Percentiles rank a stretch among this genome's conserved stretches.
Conservation (phyloP, 768 basidiomycete species). For the Leccinum incarnatum region DNA sequence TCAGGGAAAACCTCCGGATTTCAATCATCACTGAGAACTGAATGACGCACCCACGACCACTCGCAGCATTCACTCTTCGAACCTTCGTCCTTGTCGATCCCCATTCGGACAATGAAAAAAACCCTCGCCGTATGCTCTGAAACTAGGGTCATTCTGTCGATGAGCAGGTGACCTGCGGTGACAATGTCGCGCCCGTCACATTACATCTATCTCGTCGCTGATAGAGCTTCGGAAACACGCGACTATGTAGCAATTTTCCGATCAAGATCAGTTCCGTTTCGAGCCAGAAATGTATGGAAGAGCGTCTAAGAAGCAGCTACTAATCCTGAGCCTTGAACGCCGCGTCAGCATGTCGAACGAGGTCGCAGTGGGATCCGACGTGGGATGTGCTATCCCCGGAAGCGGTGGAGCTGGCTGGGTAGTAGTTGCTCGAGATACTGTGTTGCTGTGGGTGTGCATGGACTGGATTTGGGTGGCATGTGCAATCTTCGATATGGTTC, state of each 20-base stretch:
- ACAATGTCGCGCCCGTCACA: neutral
- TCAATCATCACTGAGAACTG: neutral
- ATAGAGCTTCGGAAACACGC: neutral
- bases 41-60: neutral
- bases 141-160: slow-evolving; percentile 5
- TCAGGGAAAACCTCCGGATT: neutral
- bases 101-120: slow-evolving; percentile 8
- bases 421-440: neutral
- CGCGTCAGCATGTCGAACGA: neutral
- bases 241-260: slow-evolving; percentile 3
- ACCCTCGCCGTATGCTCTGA: neutral
- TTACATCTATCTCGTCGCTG: slow-evolving; percentile 5
- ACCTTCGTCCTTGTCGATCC: slow-evolving; percentile 2
- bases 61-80: neutral
- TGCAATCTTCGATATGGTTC: neutral
- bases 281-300: slow-evolving; percentile 1
- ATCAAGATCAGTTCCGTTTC: neutral
- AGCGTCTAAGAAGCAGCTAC: neutral
- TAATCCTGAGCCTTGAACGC: neutral
- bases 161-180: neutral
- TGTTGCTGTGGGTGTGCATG: neutral
- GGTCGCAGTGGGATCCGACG: neutral
- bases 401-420: neutral
- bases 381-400: neutral
- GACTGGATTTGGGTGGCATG: neutral